Evolutionary conservation across 352 stramenopile species (phyloP).

Genomic region (Phytophthora pluvialis): DNA sequence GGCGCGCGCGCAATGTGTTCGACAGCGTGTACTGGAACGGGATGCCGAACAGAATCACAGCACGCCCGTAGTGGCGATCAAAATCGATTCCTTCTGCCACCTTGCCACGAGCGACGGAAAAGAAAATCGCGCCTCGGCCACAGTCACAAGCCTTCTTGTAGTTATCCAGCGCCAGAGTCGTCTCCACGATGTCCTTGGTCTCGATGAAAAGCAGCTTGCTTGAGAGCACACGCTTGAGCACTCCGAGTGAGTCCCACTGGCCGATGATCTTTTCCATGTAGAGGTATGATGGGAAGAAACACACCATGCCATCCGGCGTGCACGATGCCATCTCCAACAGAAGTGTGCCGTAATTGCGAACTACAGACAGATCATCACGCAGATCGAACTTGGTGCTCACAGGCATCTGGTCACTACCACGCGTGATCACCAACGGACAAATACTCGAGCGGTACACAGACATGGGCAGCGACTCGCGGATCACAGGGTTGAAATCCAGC

Average conservation of each 20-base stretch:
- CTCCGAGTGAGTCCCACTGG: slow-evolving; percentile 94
- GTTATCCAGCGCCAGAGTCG: slow-evolving; percentile 98
- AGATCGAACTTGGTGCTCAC: slow-evolving; percentile 96
- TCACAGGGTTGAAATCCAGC: slow-evolving; percentile 97
- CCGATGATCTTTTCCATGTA: slow-evolving; percentile 99
- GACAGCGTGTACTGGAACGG: slow-evolving; percentile 99
- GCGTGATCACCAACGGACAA: slow-evolving; percentile 97
- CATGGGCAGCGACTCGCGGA: slow-evolving; percentile 97
- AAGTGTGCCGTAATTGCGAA: slow-evolving; percentile 96
- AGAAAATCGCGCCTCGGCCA: slow-evolving; percentile 97
- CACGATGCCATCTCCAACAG: slow-evolving; percentile 94
- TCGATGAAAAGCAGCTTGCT: slow-evolving; percentile 99
- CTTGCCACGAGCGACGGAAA: slow-evolving; percentile 98
- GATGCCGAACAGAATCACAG: slow-evolving; percentile 98
- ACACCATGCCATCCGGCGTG: slow-evolving; percentile 98
- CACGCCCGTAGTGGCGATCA: slow-evolving; percentile 98
- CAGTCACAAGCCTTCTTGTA: slow-evolving; percentile 97
- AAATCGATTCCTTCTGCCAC: slow-evolving; percentile 99
- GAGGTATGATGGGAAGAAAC: slow-evolving; percentile 99
- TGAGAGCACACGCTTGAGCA: slow-evolving; percentile 94
- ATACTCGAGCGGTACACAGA: slow-evolving; percentile 98
- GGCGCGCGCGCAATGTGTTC: slow-evolving; percentile 91
- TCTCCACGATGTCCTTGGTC: slow-evolving; percentile 99
- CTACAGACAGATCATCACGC: slow-evolving; percentile 90
- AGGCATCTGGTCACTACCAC: slow-evolving; percentile 95